Percentiles rank a stretch among this genome's conserved stretches.
These are phyloP conservation scores for Chaetomiaceae sp. DNA, from an alignment of 2,329 filamentous ascomycete genomes.

Conservation along the genomic window DNA sequence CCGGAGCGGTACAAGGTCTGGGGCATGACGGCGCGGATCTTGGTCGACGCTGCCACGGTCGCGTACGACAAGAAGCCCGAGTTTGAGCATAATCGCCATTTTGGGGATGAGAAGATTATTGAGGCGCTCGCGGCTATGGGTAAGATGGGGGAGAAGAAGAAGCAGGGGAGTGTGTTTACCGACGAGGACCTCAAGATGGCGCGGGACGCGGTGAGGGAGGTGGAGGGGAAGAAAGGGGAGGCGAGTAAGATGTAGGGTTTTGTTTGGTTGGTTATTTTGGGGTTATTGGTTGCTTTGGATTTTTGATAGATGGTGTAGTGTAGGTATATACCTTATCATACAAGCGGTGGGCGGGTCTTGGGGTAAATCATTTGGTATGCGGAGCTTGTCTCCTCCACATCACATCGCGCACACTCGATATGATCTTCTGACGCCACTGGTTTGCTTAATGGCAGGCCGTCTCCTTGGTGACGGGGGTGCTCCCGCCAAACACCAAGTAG, in stretches of 20 bases:
- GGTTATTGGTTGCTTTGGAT: constrained; percentile 26
- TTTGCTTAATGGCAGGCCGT: constrained; percentile 72
- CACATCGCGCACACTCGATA: no score
- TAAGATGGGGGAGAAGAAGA: constrained; percentile 42
- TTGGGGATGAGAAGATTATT: constrained; percentile 51
- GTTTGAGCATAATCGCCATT: constrained; percentile 63
- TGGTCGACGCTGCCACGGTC: constrained; percentile 81
- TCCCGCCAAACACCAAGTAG: constrained; percentile 74
- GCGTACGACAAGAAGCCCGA: constrained; percentile 79
- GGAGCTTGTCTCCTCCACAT: no score
- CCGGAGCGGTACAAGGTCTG: constrained; percentile 73
- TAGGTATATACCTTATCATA: neutral
- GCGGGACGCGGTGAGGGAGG: neutral
- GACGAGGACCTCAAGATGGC: constrained; percentile 35
- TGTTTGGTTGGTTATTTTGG: neutral
- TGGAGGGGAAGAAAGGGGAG: constrained; percentile 10
- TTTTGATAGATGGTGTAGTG: neutral
- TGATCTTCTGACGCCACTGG: constrained; percentile 8
- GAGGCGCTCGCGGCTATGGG: constrained; percentile 42
- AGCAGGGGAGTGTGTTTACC: constrained; percentile 30
- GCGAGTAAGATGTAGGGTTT: constrained; percentile 37
- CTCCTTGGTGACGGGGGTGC: constrained; percentile 69
- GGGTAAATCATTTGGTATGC: no score
- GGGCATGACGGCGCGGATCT: constrained; percentile 88
- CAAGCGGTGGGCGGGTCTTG: no score